Base-by-base conservation (phyloP, 2,329 filamentous ascomycete genomes). In the Dactylellina parvicollis region DNA sequence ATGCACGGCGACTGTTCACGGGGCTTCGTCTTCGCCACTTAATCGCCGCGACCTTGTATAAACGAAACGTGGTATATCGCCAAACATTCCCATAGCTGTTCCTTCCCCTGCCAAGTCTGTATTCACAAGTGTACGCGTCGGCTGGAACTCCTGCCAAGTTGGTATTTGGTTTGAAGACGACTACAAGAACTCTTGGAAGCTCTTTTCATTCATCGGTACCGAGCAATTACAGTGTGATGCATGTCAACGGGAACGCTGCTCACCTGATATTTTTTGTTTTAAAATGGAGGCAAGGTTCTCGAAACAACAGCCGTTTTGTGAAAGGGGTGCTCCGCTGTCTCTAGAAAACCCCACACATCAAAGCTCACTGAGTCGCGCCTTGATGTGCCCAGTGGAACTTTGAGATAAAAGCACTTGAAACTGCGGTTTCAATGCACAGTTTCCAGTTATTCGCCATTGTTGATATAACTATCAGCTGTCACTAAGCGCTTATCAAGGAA, bases 371-470 rank as follows among this genome's bases (percentile, higher is more conserved):
- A 42, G 7, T 42, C 38, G n/a, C 38, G n/a, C 20, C 20, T 9
- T 24, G 16, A n/a, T 8, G 12, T 28, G 16, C 22, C 52, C 16
- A 40, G 16, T 24, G 14, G 34, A 38, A 28, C 16, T n/a, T n/a
- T n/a, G n/a, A n/a, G n/a, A 47, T 38, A 24, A 10, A 24, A 42
- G 9, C 12, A 62, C 30, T 52, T 62, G 57, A 62, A 62, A 62
- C 44, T 12, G 16, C 18, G 20, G 56, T 61, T 50, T 61, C 44
- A 18, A 36, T 16, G n/a, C n/a, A n/a, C n/a, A n/a, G 18, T 36
- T 38, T 22, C 42, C 5, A 4, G 7, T 22, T 5, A n/a, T 7
- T 22, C 7, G 16, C 14, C 3, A 12, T 18, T 4, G 4, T 47
- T 47, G 7, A 7, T 9, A 42, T 10, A 7, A 42, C 7, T 42